Conservation (phyloP, 371 early-diverging fungal genomes). For the Mucor saturninus region DNA sequence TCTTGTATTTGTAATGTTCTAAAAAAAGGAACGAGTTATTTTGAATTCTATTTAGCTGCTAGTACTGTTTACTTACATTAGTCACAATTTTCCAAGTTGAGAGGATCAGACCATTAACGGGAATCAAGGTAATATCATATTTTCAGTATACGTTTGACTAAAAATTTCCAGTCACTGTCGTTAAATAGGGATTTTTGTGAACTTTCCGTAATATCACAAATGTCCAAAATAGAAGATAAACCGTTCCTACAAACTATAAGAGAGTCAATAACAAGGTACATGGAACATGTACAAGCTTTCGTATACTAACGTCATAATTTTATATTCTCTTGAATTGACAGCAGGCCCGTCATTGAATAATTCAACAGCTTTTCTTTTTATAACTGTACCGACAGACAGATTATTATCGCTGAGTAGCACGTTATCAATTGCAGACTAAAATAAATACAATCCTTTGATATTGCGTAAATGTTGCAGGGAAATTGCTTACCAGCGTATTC, state of each 20-base stretch:
- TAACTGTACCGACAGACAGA: constrained; percentile 9
- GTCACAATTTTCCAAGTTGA: constrained; percentile 20
- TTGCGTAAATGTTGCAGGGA: not conserved
- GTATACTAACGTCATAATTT: constrained; percentile 1
- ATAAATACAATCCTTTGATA: not conserved
- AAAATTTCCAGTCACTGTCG: constrained; percentile 10
- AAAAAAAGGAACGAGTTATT: constrained; percentile 21
- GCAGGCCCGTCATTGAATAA: not conserved
- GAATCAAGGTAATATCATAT: constrained; percentile 19
- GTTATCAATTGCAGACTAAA: not conserved
- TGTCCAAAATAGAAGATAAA: not conserved
- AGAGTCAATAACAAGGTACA: no score
- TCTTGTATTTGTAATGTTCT: constrained; percentile 19
- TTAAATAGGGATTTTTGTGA: constrained; percentile 11
- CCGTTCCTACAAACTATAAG: constrained; percentile 4
- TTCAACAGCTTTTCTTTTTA: constrained; percentile 7
- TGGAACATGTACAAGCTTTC: no score
- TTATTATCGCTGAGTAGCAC: not conserved
- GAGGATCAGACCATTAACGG: constrained; percentile 14
- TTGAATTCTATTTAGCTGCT: constrained; percentile 21
- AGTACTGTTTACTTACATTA: constrained; percentile 22
- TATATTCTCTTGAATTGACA: not conserved
- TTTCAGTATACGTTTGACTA: constrained; percentile 16
- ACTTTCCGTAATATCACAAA: constrained; percentile 10
- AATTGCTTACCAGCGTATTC: not conserved